Percentiles rank a stretch among this genome's conserved stretches.
Evolutionary conservation across 1,284 basidiomycete genomes (phyloP).

Genomic region (Termitomyces sp.): DNA sequence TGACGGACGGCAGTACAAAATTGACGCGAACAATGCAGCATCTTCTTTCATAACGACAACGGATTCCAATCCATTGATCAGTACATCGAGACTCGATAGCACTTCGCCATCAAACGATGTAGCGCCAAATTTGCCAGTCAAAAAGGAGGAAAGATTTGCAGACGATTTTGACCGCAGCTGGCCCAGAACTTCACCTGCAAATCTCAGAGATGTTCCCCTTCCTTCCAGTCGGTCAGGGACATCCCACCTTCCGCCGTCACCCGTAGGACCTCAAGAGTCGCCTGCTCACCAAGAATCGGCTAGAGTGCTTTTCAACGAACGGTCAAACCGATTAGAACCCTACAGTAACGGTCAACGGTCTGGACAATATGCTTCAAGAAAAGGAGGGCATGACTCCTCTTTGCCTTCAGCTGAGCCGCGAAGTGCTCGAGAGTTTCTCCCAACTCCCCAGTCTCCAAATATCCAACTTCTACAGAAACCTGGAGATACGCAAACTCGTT

Average conservation of each 20-base stretch:
- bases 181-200: slow-evolving; percentile 57
- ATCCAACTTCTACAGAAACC: slow-evolving; percentile 34
- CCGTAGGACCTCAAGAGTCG: slow-evolving; percentile 33
- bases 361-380: slow-evolving; percentile 36
- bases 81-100: slow-evolving; percentile 18
- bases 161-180: slow-evolving; percentile 93
- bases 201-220: slow-evolving; percentile 35
- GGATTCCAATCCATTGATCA: slow-evolving; percentile 14
- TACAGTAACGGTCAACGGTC: slow-evolving; percentile 45
- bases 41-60: slow-evolving; percentile 8
- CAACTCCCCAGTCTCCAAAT: slow-evolving; percentile 15
- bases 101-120: slow-evolving; percentile 19
- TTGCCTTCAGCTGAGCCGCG: slow-evolving; percentile 41
- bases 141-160: slow-evolving; percentile 74
- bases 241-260: slow-evolving; percentile 26
- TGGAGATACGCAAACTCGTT: slow-evolving; percentile 27
- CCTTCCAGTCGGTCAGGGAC: slow-evolving; percentile 26
- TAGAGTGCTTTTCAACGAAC: slow-evolving; percentile 85
- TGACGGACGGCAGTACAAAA: slow-evolving; percentile 84
- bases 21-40: slow-evolving; percentile 46
- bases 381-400: slow-evolving; percentile 40
- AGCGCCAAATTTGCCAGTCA: slow-evolving; percentile 40
- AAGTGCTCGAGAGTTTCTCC: slow-evolving; percentile 39
- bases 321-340: slow-evolving; percentile 79
- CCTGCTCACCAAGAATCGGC: slow-evolving; percentile 51